Conservation (phyloP, 108 stramenopile genomes). For the Nitzschia putrida region DNA sequence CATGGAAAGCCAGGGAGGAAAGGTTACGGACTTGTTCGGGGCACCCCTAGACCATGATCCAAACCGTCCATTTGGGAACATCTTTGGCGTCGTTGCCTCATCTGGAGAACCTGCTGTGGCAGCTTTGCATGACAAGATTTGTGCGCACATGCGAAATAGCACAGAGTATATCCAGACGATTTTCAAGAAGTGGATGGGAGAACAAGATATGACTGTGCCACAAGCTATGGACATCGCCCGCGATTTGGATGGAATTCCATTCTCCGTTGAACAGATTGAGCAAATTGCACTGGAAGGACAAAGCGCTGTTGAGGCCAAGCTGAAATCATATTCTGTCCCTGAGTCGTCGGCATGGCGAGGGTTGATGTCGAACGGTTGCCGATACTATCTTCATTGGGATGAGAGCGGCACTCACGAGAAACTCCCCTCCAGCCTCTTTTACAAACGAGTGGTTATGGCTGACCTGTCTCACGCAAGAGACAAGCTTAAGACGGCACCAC, state of each 20-base stretch:
- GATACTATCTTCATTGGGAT: conserved; percentile 46
- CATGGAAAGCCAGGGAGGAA: conserved; percentile 53
- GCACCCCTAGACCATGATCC: conserved; percentile 52
- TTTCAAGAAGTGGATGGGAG: conserved; percentile 44
- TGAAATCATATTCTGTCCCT: conserved; percentile 50
- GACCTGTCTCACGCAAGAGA: conserved; percentile 55
- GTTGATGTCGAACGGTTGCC: conserved; percentile 63
- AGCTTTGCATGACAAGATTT: conserved; percentile 39
- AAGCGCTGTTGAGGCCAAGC: not conserved
- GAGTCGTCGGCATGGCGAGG: conserved; percentile 61
- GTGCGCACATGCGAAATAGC: conserved; percentile 45
- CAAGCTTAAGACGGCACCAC: conserved; percentile 53
- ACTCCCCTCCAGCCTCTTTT: conserved; percentile 50
- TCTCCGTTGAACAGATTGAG: conserved; percentile 14
- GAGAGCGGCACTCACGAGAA: not conserved
- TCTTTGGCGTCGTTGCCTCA: conserved; percentile 65
- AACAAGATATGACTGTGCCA: not conserved
- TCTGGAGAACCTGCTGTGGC: conserved; percentile 29
- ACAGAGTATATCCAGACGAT: conserved; percentile 34
- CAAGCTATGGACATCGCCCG: conserved; percentile 67
- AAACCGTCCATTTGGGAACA: conserved; percentile 46
- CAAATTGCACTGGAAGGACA: conserved; percentile 6
- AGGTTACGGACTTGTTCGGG: conserved; percentile 70
- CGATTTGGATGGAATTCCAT: conserved; percentile 66
- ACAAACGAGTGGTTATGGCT: conserved; percentile 65